Percentiles rank a stretch among this genome's conserved stretches.
phyloP scores from a whole-genome alignment of 2,329 filamentous ascomycete species.

The Neofusicoccum umdonicola region DNA sequence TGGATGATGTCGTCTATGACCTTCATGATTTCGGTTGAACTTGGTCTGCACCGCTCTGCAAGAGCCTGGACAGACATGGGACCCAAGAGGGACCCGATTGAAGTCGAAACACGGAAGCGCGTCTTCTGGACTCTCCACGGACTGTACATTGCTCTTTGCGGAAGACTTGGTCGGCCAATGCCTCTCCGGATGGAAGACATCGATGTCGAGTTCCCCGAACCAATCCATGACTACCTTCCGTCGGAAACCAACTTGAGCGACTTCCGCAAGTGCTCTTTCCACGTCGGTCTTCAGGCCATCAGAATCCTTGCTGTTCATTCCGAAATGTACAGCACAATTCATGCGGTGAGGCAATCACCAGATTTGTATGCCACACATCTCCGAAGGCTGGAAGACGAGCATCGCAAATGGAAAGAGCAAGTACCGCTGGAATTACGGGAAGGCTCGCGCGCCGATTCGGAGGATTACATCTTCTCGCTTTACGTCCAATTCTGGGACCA shows the following conservation, averaged over 20 bases:
- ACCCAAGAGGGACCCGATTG: slow-evolving; percentile 51
- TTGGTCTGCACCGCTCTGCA: slow-evolving; percentile 71
- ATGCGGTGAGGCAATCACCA: slow-evolving; percentile 64
- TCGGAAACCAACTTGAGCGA: slow-evolving; percentile 43
- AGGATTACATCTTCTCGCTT: slow-evolving; percentile 48
- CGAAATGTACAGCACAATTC: slow-evolving; percentile 75
- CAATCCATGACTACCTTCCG: slow-evolving; percentile 68
- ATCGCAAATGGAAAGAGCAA: slow-evolving; percentile 61
- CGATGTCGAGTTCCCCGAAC: slow-evolving; percentile 72
- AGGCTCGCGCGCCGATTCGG: slow-evolving; percentile 42
- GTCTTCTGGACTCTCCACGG: slow-evolving; percentile 72
- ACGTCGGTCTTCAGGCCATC: slow-evolving; percentile 64
- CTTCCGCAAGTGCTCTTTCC: slow-evolving; percentile 62
- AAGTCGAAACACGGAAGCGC: slow-evolving; percentile 74
- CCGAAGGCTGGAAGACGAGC: slow-evolving; percentile 62
- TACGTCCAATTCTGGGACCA: slow-evolving; percentile 51
- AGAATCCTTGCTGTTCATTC: slow-evolving; percentile 66
- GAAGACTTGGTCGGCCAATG: slow-evolving; percentile 76
- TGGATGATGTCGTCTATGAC: slow-evolving; percentile 66
- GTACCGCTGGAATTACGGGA: slow-evolving; percentile 62
- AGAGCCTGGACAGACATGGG: slow-evolving; percentile 54
- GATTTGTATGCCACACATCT: slow-evolving; percentile 64
- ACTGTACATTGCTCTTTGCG: slow-evolving; percentile 66
- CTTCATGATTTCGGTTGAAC: slow-evolving; percentile 67
- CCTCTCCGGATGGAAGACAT: slow-evolving; percentile 71